A percentile compares a stretch with the other conserved stretches of the same genome.
phyloP scores from a whole-genome alignment of 1,284 basidiomycete genomes.

The Leccinum fuscescens region DNA sequence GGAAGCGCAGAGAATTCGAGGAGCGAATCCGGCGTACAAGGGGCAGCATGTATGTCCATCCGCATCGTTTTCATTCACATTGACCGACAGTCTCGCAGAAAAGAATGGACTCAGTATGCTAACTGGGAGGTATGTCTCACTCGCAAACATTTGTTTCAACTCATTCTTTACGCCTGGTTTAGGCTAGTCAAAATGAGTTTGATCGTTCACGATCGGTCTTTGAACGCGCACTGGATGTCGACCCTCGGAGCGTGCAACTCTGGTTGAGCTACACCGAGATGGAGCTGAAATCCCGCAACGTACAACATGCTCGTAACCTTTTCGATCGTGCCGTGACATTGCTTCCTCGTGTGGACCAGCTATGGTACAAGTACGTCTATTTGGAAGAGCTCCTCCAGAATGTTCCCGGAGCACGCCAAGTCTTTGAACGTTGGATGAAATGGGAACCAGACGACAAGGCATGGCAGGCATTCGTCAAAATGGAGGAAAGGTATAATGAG shows the following conservation, averaged over 20 bases:
- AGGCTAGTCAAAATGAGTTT: slow-evolving; percentile 97
- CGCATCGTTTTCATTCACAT: neutral
- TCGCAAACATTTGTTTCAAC: neutral
- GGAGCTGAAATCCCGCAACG: slow-evolving; percentile 96
- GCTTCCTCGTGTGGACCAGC: slow-evolving; percentile 89
- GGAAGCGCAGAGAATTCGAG: slow-evolving; percentile 96
- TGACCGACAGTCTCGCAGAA: slow-evolving; percentile 40
- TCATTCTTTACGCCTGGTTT: slow-evolving; percentile 7
- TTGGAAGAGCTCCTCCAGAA: slow-evolving; percentile 97
- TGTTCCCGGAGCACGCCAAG: slow-evolving; percentile 91
- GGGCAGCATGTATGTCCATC: slow-evolving; percentile 67
- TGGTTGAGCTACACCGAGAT: slow-evolving; percentile 99
- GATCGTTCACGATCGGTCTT: slow-evolving; percentile 91
- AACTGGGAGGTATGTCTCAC: slow-evolving; percentile 66
- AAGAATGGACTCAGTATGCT: slow-evolving; percentile 83
- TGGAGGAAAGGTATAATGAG: slow-evolving; percentile 94
- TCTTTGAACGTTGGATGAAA: slow-evolving; percentile 99
- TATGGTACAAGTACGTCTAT: slow-evolving; percentile 99
- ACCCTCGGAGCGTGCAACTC: slow-evolving; percentile 83
- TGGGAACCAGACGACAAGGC: slow-evolving; percentile 99
- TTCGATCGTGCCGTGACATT: slow-evolving; percentile 96
- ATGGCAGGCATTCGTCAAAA: slow-evolving; percentile 97
- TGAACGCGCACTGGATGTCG: slow-evolving; percentile 95
- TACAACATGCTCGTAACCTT: slow-evolving; percentile 94
- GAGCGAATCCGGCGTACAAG: slow-evolving; percentile 90